phyloP scores from a whole-genome alignment of 495 filamentous ascomycete genomes.

The Oidiodendron maius region DNA sequence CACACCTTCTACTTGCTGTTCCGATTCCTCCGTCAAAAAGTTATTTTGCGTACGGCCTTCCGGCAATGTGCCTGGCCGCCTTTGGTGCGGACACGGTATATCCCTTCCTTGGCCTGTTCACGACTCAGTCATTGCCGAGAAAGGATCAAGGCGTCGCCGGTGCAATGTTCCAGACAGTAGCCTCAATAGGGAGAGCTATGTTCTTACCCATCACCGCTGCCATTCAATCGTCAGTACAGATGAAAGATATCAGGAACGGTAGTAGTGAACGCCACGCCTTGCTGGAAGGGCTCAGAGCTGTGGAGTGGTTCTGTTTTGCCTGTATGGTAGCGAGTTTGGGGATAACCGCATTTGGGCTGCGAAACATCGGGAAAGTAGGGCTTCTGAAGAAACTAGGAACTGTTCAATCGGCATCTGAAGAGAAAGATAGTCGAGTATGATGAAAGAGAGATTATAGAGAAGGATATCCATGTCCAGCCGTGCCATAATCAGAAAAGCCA shows the following conservation, averaged over 20 bases:
- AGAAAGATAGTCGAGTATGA: slow-evolving; percentile 3
- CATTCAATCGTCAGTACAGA: slow-evolving; percentile 49
- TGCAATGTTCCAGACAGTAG: slow-evolving; percentile 54
- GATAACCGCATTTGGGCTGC: slow-evolving; percentile 15
- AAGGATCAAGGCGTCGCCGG: slow-evolving; percentile 57
- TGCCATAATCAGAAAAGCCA: no score
- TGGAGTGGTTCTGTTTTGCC: slow-evolving; percentile 47
- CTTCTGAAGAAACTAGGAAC: slow-evolving; percentile 18
- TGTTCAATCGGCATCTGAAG: slow-evolving; percentile 11
- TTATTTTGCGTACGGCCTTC: slow-evolving; percentile 56
- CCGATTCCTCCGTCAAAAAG: slow-evolving; percentile 45
- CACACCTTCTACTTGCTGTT: slow-evolving; percentile 48
- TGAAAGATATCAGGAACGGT: slow-evolving; percentile 29
- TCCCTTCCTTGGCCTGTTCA: slow-evolving; percentile 54
- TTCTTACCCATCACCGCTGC: slow-evolving; percentile 53
- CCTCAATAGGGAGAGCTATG: slow-evolving; percentile 50
- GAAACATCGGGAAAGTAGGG: slow-evolving; percentile 24
- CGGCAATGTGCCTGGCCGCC: slow-evolving; percentile 51
- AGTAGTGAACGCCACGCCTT: slow-evolving; percentile 38
- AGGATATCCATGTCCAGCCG: no score
- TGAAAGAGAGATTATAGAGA: neutral
- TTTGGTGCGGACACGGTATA: slow-evolving; percentile 55
- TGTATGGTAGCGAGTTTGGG: slow-evolving; percentile 4
- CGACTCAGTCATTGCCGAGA: slow-evolving; percentile 47
- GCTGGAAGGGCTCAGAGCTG: slow-evolving; percentile 44